Conservation (phyloP, 2,329 filamentous ascomycete genomes). For the Fusarium cicatricum region DNA sequence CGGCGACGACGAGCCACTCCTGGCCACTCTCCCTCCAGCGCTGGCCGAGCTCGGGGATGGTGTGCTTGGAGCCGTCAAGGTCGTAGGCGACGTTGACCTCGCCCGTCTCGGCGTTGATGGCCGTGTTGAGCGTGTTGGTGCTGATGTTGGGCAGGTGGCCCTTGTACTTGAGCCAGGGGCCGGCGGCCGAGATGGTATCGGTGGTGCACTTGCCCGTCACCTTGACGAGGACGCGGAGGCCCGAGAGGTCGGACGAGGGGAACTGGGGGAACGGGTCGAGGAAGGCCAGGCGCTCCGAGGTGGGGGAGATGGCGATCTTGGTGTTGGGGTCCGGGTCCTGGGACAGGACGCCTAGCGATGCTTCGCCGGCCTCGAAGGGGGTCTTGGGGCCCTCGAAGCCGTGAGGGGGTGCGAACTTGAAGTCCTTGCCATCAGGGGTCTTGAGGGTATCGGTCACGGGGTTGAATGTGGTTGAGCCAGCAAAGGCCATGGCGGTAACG, state of each 20-base stretch:
- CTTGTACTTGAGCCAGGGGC: slow-evolving; percentile 98
- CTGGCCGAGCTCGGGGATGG: slow-evolving; percentile 87
- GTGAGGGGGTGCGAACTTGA: slow-evolving; percentile 83
- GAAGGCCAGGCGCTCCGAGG: slow-evolving; percentile 88
- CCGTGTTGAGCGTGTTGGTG: slow-evolving; percentile 96
- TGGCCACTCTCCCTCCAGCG: slow-evolving; percentile 79
- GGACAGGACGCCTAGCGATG: slow-evolving; percentile 75
- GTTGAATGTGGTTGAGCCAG: slow-evolving; percentile 94
- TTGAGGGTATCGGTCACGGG: slow-evolving; percentile 86
- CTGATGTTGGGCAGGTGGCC: slow-evolving; percentile 98
- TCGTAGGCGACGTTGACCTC: slow-evolving; percentile 96
- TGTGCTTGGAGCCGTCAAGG: slow-evolving; percentile 74
- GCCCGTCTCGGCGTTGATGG: slow-evolving; percentile 88
- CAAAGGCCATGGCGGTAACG: slow-evolving; percentile 95
- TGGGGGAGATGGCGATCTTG: slow-evolving; percentile 80
- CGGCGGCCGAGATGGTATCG: slow-evolving; percentile 94
- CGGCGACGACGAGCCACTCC: slow-evolving; percentile 93
- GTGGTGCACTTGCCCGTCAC: slow-evolving; percentile 97
- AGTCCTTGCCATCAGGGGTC: slow-evolving; percentile 80
- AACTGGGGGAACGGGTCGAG: slow-evolving; percentile 92
- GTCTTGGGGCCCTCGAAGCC: slow-evolving; percentile 70
- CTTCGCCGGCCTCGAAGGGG: slow-evolving; percentile 81
- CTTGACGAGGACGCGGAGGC: slow-evolving; percentile 90
- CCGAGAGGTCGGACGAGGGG: slow-evolving; percentile 76
- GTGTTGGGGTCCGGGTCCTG: slow-evolving; percentile 75